These are phyloP conservation scores for Geotrichum histeridarum DNA, from an alignment of 1,139 yeast species.

Conservation along the genomic window DNA sequence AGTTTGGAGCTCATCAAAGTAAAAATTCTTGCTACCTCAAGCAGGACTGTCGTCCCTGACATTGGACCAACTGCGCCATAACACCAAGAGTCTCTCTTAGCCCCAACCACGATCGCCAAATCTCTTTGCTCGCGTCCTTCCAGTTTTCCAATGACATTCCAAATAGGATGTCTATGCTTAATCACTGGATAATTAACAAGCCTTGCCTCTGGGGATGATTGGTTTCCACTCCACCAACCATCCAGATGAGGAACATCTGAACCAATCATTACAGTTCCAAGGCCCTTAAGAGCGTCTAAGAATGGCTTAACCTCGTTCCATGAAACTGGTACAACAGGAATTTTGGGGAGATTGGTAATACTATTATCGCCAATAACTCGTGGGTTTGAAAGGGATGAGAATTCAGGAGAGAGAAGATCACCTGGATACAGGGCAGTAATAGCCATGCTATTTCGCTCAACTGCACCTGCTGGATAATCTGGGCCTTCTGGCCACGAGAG, in stretches of 20 bases:
- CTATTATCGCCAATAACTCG: conserved; percentile 42
- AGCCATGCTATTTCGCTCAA: conserved; percentile 63
- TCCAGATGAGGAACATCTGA: conserved; percentile 36
- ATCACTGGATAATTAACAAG: conserved; percentile 46
- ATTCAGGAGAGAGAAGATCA: conserved; percentile 74
- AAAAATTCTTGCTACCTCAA: conserved; percentile 68
- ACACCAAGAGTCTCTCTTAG: conserved; percentile 74
- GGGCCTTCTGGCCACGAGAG: conserved; percentile 16
- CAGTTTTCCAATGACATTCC: conserved; percentile 77
- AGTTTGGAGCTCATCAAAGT: conserved; percentile 59
- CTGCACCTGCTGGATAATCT: conserved; percentile 36
- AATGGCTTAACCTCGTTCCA: conserved; percentile 60
- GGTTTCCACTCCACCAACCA: conserved; percentile 45
- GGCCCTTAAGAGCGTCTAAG: conserved; percentile 44
- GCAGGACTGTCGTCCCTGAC: conserved; percentile 68
- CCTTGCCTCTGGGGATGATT: conserved; percentile 37
- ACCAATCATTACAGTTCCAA: conserved; percentile 43
- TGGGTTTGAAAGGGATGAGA: conserved; percentile 47
- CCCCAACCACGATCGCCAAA: conserved; percentile 73
- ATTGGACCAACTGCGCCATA: conserved; percentile 69
- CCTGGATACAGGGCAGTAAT: conserved; percentile 66
- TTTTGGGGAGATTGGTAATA: conserved; percentile 55
- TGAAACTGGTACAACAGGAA: conserved; percentile 75
- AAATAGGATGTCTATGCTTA: conserved; percentile 60
- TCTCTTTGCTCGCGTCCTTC: conserved; percentile 77